Evolutionary conservation across 23 red algal genomes (phyloP), one percentile per base, ranked within the genome.

Genomic region (Chondrus crispus): DNA sequence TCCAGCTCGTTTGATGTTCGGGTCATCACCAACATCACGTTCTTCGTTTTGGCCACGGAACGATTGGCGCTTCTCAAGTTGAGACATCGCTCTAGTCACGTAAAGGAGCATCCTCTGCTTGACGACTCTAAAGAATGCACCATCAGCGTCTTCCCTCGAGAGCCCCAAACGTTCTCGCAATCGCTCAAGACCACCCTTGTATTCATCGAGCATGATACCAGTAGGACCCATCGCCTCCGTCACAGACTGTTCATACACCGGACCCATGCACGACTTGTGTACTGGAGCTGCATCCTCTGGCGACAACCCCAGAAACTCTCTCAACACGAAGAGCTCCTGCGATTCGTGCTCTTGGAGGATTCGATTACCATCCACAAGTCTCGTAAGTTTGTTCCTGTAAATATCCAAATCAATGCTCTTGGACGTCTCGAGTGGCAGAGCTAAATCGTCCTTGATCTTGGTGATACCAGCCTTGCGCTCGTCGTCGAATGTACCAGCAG

Each of bases 21-120:
- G 97, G 71, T 99, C 97, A 81, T 99, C 97, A 22, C 97, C 97
- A 32, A 96, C 91, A 74, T 99, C 97, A 9, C 97, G 91, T 81
- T 96, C 73, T 60, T 99, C 97, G 42, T 82, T 93, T 50, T 87
- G 79, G 69, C 97, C 97, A 38, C 97, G 87, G 40, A 96, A 81
- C 19, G 71, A 58, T 37, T 88, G 82, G 19, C 92, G 46, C 93
- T 94, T 95, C 78, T 99, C 89, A 38, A 99, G 38, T 44, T 92
- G 81, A 39, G 78, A 49, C 62, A 99, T 82, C 18, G 97, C 97
- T 29, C 88, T 48, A 46, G 95, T 87, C 29, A 95, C 91, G 55
- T 94, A 99, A 38, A 74, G 62, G 7, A 82, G 40, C 97, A 99
- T 95, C 37, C 94, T 88, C 43, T 71, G 69, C 76, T 95, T 95